Conservation (phyloP, 306 rosid species). For the Rosa multiflora region DNA sequence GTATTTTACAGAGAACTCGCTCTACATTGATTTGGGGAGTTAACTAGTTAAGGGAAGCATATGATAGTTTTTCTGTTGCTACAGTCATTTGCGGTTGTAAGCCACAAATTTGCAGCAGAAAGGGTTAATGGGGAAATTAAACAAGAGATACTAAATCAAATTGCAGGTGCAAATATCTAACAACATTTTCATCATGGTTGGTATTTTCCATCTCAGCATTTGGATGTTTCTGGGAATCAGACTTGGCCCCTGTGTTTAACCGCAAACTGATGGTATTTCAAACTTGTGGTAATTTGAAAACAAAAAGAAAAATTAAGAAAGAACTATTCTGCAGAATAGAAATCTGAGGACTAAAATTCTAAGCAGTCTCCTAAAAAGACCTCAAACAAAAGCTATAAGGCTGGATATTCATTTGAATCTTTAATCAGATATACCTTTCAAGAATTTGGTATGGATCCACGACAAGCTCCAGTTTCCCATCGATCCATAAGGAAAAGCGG, state of each 20-base stretch:
- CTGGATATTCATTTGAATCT: background rate
- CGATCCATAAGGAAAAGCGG: slow-evolving; percentile 86
- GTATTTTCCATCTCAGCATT: background rate
- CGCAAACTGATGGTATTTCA: background rate
- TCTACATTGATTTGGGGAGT: background rate
- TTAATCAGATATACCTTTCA: slow-evolving; percentile 59
- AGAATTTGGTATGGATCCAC: slow-evolving; percentile 90
- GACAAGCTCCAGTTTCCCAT: slow-evolving; percentile 93
- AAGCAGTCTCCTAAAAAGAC: background rate
- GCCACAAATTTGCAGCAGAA: background rate
- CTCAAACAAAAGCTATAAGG: background rate
- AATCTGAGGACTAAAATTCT: background rate
- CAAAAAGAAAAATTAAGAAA: background rate
- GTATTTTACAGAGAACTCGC: background rate
- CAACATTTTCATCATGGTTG: background rate
- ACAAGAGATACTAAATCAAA: background rate
- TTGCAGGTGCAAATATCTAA: background rate
- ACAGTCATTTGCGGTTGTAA: background rate
- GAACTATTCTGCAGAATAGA: background rate
- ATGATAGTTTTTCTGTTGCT: background rate
- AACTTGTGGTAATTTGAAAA: background rate
- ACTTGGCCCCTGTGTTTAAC: background rate
- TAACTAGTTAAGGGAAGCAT: background rate
- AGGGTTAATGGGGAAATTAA: background rate
- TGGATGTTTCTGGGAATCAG: background rate